A percentile compares a stretch with the other conserved stretches of the same genome.
Evolutionary conservation across 257 asterid species (phyloP).

Genomic region (Nicotiana tabacum): DNA sequence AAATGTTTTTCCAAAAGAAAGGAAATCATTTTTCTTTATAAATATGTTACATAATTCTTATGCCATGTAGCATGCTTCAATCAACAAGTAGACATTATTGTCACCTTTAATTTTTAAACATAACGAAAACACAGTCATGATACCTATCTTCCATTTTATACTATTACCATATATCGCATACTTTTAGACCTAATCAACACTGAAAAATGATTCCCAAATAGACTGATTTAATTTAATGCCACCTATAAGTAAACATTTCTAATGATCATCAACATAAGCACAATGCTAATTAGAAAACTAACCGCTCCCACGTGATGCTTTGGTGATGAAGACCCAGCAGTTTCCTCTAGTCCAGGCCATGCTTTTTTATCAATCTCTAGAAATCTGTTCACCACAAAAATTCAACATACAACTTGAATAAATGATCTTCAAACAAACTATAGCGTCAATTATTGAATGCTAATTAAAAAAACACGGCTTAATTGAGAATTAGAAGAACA

Average conservation of each 20-base stretch:
- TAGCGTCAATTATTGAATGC: not conserved
- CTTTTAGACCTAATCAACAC: not conserved
- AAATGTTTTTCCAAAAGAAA: not conserved
- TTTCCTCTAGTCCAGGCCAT: slow-evolving; percentile 82
- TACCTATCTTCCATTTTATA: not conserved
- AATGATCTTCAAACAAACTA: not conserved
- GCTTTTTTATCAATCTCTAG: slow-evolving; percentile 63
- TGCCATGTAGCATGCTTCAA: not conserved
- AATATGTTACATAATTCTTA: not conserved
- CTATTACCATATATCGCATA: not conserved
- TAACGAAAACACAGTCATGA: not conserved
- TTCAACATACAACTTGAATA: slow-evolving; percentile 1
- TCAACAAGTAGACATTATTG: not conserved
- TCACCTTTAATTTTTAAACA: not conserved
- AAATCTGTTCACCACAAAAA: slow-evolving; percentile 34
- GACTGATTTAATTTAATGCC: not conserved
- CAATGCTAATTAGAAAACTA: slow-evolving; percentile 18
- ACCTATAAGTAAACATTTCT: not conserved
- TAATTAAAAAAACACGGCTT: not conserved
- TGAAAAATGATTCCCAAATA: not conserved
- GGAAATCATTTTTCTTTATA: not conserved
- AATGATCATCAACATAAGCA: not conserved
- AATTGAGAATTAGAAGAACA: not conserved
- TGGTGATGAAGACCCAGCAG: slow-evolving; percentile 53
- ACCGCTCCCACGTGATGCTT: slow-evolving; percentile 85